phyloP scores from a whole-genome alignment of 768 basidiomycete species.

The Antrodiella citrinella region DNA sequence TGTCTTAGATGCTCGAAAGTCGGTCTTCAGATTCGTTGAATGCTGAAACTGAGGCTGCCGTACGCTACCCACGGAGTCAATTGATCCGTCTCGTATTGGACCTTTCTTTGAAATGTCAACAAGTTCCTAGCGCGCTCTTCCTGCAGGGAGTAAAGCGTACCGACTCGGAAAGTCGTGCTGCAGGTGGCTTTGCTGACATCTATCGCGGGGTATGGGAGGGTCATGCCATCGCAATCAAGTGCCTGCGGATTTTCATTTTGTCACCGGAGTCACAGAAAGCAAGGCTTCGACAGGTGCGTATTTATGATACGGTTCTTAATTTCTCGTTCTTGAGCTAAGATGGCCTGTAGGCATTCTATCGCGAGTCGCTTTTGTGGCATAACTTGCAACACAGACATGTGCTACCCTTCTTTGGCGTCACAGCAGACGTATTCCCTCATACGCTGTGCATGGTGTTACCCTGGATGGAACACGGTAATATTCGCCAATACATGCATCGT shows the following conservation, averaged over 20 bases:
- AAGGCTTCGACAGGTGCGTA: background rate
- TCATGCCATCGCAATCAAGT: background rate
- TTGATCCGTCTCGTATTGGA: background rate
- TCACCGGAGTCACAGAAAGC: background rate
- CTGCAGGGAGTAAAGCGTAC: background rate
- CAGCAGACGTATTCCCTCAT: background rate
- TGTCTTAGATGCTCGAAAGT: background rate
- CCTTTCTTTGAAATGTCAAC: background rate
- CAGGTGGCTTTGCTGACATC: background rate
- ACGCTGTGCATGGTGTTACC: constrained; percentile 1
- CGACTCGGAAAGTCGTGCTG: background rate
- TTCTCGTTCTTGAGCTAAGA: too few relatives aligned
- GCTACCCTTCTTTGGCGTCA: constrained; percentile 1
- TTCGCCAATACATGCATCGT: background rate
- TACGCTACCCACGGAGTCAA: background rate
- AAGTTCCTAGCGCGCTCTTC: background rate
- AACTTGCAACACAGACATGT: background rate
- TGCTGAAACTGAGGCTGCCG: background rate
- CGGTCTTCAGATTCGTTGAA: background rate
- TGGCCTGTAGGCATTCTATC: background rate
- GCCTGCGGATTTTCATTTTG: background rate
- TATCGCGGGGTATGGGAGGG: background rate
- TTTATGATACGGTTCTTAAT: background rate
- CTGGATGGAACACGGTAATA: constrained; percentile 6
- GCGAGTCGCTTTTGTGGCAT: constrained; percentile 1